Evolutionary conservation across 2,329 filamentous ascomycete genomes (phyloP).

Genomic region (Aspergillus sp.): DNA sequence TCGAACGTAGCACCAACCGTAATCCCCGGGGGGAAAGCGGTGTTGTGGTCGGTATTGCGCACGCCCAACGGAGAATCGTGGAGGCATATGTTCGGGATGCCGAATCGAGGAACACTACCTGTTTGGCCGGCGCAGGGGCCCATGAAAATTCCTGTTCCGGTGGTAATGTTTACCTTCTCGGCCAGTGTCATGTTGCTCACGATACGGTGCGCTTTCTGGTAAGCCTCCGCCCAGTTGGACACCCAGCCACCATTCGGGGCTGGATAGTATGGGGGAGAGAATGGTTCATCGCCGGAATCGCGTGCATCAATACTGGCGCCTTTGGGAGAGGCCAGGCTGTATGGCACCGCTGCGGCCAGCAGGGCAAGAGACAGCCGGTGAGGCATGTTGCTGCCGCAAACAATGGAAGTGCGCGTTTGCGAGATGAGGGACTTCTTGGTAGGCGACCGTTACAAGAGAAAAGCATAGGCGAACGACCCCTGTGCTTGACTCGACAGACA

Average conservation of each 20-base stretch:
- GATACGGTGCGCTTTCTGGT: conserved; percentile 65
- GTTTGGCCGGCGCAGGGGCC: conserved; percentile 75
- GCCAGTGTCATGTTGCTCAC: conserved; percentile 76
- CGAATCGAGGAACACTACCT: conserved; percentile 67
- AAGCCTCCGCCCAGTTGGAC: conserved; percentile 67
- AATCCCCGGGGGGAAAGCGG: conserved; percentile 77
- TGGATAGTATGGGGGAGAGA: conserved; percentile 66
- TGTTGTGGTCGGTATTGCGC: conserved; percentile 70
- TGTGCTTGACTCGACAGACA: neutral
- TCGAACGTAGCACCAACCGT: conserved; percentile 73
- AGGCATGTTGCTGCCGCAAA: conserved; percentile 9
- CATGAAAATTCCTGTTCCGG: conserved; percentile 71
- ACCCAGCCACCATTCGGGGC: conserved; percentile 71
- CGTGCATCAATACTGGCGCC: conserved; percentile 17
- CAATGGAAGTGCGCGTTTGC: no score
- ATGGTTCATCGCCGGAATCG: conserved; percentile 22
- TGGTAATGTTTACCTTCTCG: conserved; percentile 77
- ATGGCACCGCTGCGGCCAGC: conserved; percentile 4
- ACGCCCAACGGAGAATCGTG: conserved; percentile 73
- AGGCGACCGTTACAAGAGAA: neutral
- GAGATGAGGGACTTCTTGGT: neutral
- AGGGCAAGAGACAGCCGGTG: conserved; percentile 2
- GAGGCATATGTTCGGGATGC: conserved; percentile 70
- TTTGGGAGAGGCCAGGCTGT: conserved; percentile 6
- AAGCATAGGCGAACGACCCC: neutral